Base-by-base conservation (phyloP, 805 yeast species). In the Monosporozyma yasuniensis region DNA sequence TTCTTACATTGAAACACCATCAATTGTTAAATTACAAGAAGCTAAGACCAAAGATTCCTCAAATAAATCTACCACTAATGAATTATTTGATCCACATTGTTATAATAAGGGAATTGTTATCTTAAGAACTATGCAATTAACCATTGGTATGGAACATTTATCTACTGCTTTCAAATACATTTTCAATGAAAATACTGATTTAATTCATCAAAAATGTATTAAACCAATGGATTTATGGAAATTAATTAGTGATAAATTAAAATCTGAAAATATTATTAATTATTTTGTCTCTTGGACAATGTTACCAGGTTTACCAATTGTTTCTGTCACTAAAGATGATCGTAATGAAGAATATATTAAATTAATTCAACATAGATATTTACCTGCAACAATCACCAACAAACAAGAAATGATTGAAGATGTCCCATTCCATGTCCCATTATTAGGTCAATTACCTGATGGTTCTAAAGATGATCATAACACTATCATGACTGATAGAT, bases 401-500 rank as follows among this genome's bases (percentile, higher is more conserved):
- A 23, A 57, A 5, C 56, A 58, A 25, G 59, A 63, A n/a, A 57
- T 67, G 12, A 55, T 72, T 35, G 87, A 81, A 60, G 81, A 82
- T 56, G 66, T 71, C 39, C 83, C 84, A 3, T 84, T 70, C 59
- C 83, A 81, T 54, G 67, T 84, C 43, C 90, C 91, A 3, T 61
- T 85, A 43, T 59, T 65, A 25, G 54, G 55, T n/a, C 47, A 47
- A 18, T 46, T 58, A 41, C 51, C 58, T 14, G 38, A 21, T 44
- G 59, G 59, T n/a, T 37, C 51, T 18, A 16, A 32, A 9, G 66
- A 63, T 44, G 46, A 46, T 7, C 48, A 55, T 19, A 56, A 63
- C 30, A 54, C 55, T 4, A 47, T 65, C 41, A 51, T 65, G 56
- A 63, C 65, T 3, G 68, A 64, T 44, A 57, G 67, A 51, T 54